These are phyloP conservation scores for Cotoneaster glaucophyllus DNA, from an alignment of 306 rosid species.

Conservation along the genomic window DNA sequence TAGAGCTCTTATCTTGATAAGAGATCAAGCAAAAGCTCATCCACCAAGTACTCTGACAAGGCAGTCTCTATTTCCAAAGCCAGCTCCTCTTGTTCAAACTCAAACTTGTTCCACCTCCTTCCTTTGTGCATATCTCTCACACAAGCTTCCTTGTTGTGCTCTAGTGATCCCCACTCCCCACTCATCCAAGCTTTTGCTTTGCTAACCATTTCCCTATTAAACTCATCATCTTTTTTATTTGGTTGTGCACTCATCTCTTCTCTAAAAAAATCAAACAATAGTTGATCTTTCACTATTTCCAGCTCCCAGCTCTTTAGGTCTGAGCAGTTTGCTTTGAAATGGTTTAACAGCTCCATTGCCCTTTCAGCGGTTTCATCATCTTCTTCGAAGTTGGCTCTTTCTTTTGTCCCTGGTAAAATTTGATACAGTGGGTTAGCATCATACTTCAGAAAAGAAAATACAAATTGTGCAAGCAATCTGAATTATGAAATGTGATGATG, in stretches of 20 bases:
- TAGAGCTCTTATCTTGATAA: background rate
- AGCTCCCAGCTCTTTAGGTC: background rate
- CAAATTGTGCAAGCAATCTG: background rate
- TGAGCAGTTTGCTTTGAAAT: constrained; percentile 29
- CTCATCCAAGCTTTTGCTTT: constrained; percentile 45
- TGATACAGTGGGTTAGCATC: background rate
- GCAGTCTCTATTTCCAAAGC: constrained; percentile 42
- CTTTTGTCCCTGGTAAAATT: constrained; percentile 44
- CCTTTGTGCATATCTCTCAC: constrained; percentile 50
- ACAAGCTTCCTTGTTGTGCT: constrained; percentile 32
- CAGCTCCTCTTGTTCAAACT: constrained; percentile 46
- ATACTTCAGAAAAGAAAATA: background rate
- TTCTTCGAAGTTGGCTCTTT: constrained; percentile 16
- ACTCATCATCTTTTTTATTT: constrained; percentile 16
- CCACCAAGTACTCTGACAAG: constrained; percentile 36
- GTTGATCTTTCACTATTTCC: constrained; percentile 18
- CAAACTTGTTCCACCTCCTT: constrained; percentile 38
- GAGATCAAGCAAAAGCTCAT: constrained; percentile 36
- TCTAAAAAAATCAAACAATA: constrained; percentile 48
- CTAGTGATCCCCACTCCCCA: constrained; percentile 19
- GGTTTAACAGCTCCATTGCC: constrained; percentile 36
- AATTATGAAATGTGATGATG: background rate
- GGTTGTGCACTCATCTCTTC: constrained; percentile 29
- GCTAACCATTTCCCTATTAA: constrained; percentile 29
- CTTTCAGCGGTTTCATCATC: constrained; percentile 25